Conservation (phyloP, 352 stramenopile genomes). For the Phytophthora vignae region DNA sequence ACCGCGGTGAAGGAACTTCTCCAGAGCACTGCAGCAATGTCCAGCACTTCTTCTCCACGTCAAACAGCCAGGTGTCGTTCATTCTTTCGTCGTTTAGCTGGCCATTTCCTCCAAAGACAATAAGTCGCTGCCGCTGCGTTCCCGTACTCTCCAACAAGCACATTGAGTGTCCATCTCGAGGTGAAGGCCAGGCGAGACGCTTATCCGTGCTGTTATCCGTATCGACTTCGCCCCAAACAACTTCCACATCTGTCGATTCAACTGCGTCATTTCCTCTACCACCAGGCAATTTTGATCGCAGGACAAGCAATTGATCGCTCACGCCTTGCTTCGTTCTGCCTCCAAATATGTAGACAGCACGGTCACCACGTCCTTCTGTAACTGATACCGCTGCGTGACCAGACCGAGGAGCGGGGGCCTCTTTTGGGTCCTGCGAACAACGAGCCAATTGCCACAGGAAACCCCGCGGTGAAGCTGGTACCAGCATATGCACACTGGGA, state of each 20-base stretch:
- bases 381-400: slow-evolving; percentile 58
- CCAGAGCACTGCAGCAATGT: slow-evolving; percentile 45
- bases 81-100: slow-evolving; percentile 73
- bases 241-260: background rate
- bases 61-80: slow-evolving; percentile 76
- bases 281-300: slow-evolving; percentile 13
- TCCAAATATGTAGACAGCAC: slow-evolving; percentile 59
- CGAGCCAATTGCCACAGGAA: slow-evolving; percentile 40
- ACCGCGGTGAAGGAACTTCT: slow-evolving; percentile 57
- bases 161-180: slow-evolving; percentile 75
- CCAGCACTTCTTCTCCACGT: slow-evolving; percentile 50
- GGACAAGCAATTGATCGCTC: slow-evolving; percentile 52
- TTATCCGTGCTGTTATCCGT: background rate
- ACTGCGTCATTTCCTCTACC: background rate
- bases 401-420: slow-evolving; percentile 48
- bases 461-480: slow-evolving; percentile 10
- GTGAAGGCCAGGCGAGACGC: slow-evolving; percentile 33
- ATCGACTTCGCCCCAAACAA: slow-evolving; percentile 43
- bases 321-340: slow-evolving; percentile 72
- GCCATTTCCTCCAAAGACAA: slow-evolving; percentile 80
- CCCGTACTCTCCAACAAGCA: slow-evolving; percentile 28
- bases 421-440: slow-evolving; percentile 21
- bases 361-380: slow-evolving; percentile 1
- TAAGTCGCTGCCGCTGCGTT: slow-evolving; percentile 19
- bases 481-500: slow-evolving; percentile 47